Evolutionary conservation across 2,329 filamentous ascomycete genomes (phyloP), one percentile per base, ranked within the genome.

Genomic region (Colletotrichum lini): DNA sequence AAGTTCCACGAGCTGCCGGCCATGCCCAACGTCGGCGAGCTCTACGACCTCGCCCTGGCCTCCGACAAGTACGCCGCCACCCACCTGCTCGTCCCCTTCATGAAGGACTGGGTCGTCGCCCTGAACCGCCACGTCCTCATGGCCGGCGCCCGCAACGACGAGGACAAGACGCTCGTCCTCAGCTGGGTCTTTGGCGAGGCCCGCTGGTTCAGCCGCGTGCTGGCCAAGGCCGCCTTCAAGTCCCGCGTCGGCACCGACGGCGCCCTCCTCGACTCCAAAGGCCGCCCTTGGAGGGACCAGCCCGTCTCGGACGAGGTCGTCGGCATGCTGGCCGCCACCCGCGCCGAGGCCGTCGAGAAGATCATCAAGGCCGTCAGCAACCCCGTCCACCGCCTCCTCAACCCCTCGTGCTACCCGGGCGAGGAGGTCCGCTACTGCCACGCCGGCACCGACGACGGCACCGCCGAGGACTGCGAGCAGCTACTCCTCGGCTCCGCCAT

Each of bases 341-440:
- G 72, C 38, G 62, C 64, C 54, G 72, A 73, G 40, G 70, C 72
- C 42, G 54, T 73, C 13, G 65, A 72, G 23, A 65, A 47, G 47
- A 65, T 69, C 60, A 65, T 70, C 67, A 70, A 72, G 66, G 73
- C 68, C 12, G 68, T 71, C 64, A 71, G 68, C 68, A 71, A 67
- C 64, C 68, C 68, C 15, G 68, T 71, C n/a, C 68, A 71, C 52
- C 68, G 68, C 44, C 68, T 71, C 3, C 68, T 71, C 38, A 71
- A 71, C 44, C 68, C 68, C n/a, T 67, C 64, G 0, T 71, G 68
- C 52, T 71, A 71, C 64, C 68, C 68, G 5, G 68, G 68, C 3
- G 68, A 71, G 38, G 68, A 71, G 52, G 58, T 71, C 26, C 52
- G 38, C 57, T 71, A 71, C 57, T 71, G 68, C 64, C 68, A 71